These are phyloP conservation scores for Rhododendron mucronatum DNA, from an alignment of 148 eudicot species.

Conservation along the genomic window DNA sequence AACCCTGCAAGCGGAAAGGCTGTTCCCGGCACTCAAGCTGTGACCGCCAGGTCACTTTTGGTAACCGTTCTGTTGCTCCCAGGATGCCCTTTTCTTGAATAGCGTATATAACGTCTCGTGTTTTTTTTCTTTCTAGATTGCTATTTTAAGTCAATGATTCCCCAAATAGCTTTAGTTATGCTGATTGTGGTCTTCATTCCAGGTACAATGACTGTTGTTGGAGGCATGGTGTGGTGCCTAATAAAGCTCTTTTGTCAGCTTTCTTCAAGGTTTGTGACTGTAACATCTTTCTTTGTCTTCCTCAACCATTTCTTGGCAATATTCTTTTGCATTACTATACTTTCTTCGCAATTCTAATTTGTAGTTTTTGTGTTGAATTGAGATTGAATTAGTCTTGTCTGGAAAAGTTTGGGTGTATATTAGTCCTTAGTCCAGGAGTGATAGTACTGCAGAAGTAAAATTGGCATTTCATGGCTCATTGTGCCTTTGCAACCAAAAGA, in stretches of 20 bases:
- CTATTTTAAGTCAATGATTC: background rate
- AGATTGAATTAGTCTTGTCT: background rate
- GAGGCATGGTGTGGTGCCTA: constrained; percentile 33
- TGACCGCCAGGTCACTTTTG: background rate
- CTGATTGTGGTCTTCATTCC: constrained; percentile 12
- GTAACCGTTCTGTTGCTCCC: background rate
- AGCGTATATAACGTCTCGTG: background rate
- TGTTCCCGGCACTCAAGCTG: background rate
- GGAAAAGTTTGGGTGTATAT: background rate
- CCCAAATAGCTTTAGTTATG: background rate
- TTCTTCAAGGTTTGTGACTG: constrained; percentile 33
- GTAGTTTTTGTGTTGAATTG: background rate
- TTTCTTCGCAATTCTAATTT: background rate
- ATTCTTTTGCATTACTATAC: background rate
- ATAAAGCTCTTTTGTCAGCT: constrained; percentile 31
- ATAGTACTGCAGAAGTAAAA: background rate
- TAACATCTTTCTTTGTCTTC: background rate
- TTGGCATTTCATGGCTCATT: background rate
- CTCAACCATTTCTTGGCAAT: background rate
- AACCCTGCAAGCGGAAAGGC: background rate
- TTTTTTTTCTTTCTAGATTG: background rate
- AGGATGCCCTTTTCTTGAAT: background rate
- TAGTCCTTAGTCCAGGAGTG: background rate
- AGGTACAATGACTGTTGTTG: constrained; percentile 45
- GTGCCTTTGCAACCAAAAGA: background rate